phyloP scores from a whole-genome alignment of 140 eudicot species.

The Erigeron philadelphicus region DNA sequence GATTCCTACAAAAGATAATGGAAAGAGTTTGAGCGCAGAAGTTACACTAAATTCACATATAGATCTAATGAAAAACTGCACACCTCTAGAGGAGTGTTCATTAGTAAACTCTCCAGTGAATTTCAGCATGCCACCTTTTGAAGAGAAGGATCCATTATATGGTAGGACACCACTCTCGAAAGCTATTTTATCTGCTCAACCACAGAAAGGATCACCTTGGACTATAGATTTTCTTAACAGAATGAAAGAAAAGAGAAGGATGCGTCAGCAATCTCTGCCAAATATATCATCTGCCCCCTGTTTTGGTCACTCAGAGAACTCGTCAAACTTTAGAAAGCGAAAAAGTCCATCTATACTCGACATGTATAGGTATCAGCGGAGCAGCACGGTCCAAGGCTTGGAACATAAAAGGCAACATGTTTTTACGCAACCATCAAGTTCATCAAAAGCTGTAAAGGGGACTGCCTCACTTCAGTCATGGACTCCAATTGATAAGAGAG shows the following conservation, averaged over 20 bases:
- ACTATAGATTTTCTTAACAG: slow-evolving; percentile 82
- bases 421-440: slow-evolving; percentile 34
- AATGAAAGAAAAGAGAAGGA: slow-evolving; percentile 71
- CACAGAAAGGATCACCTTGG: slow-evolving; percentile 84
- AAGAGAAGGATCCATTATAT: slow-evolving; percentile 27
- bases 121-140: slow-evolving; percentile 22
- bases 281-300: slow-evolving; percentile 48
- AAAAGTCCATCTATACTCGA: slow-evolving; percentile 92
- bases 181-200: slow-evolving; percentile 55
- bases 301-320: slow-evolving; percentile 42
- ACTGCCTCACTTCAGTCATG: slow-evolving; percentile 33
- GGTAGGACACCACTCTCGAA: slow-evolving; percentile 68
- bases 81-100: slow-evolving; percentile 27
- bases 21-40: slow-evolving; percentile 28
- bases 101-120: slow-evolving; percentile 25
- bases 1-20: slow-evolving; percentile 32
- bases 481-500: slow-evolving; percentile 84
- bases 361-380: slow-evolving; percentile 55
- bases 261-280: slow-evolving; percentile 62
- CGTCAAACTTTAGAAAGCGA: slow-evolving; percentile 56
- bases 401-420: slow-evolving; percentile 47
- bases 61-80: slow-evolving; percentile 13
- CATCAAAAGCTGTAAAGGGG: slow-evolving; percentile 44
- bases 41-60: slow-evolving; percentile 27
- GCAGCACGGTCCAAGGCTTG: slow-evolving; percentile 37